A percentile compares a stretch with the other conserved stretches of the same genome.
Conservation (phyloP, 139 green algal species). For the Astrephomene gubernaculifera region DNA sequence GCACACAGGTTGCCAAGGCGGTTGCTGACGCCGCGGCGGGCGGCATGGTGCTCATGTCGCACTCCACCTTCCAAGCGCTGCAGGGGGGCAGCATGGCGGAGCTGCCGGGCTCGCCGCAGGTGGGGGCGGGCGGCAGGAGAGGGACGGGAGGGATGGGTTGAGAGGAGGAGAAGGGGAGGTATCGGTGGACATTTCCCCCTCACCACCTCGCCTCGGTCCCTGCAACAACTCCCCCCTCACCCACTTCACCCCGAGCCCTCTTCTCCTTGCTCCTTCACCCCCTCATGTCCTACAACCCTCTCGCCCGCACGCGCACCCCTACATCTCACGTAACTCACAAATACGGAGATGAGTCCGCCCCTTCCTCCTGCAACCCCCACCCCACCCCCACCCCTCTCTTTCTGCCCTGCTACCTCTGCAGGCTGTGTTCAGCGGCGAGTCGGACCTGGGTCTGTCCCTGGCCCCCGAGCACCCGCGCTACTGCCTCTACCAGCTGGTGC, state of each 20-base stretch:
- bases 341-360: not conserved
- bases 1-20: no score
- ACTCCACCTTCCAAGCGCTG: slow-evolving; percentile 33
- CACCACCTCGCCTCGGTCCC: not conserved
- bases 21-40: slow-evolving; percentile 16
- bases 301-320: not conserved
- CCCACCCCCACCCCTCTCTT: not conserved
- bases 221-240: not conserved
- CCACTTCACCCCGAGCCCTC: not conserved
- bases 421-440: slow-evolving; percentile 36
- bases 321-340: not conserved
- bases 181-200: not conserved
- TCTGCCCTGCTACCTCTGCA: not conserved
- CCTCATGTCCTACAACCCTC: not conserved
- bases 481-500: slow-evolving; percentile 39
- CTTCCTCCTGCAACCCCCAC: no score
- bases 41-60: slow-evolving; percentile 33
- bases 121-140: no score
- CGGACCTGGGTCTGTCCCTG: slow-evolving; percentile 18
- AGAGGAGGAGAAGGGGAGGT: no score
- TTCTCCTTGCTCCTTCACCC: not conserved
- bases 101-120: slow-evolving; percentile 28
- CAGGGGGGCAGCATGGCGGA: not conserved
- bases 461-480: not conserved
- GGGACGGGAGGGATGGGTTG: no score